These are phyloP conservation scores for Tanacetum coccineum DNA, from an alignment of 129 eudicot species.

Conservation along the genomic window DNA sequence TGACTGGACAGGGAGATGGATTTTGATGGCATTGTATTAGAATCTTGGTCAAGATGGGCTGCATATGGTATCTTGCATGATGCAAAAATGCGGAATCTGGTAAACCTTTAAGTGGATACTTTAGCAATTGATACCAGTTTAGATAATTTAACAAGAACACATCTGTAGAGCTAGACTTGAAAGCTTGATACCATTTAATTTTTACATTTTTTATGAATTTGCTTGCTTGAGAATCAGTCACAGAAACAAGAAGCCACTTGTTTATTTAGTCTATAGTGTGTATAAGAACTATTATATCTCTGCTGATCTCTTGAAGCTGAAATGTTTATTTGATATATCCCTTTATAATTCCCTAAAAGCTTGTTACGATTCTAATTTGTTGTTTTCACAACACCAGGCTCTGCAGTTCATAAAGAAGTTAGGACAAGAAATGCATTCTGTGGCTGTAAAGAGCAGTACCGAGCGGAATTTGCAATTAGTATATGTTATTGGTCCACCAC, in stretches of 20 bases:
- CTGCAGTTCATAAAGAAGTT: slow-evolving; percentile 61
- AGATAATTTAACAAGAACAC: slow-evolving; percentile 14
- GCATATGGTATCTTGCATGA: slow-evolving; percentile 83
- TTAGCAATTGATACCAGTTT: neutral
- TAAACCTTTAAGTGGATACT: slow-evolving; percentile 19
- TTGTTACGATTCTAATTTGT: slow-evolving; percentile 9
- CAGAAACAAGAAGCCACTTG: neutral
- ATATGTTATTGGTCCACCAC: slow-evolving; percentile 93
- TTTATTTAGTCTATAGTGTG: neutral
- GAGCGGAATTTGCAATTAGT: slow-evolving; percentile 53
- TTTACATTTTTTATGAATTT: neutral
- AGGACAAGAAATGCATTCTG: slow-evolving; percentile 75
- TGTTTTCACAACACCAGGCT: slow-evolving; percentile 50
- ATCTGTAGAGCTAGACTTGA: neutral
- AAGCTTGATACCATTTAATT: neutral
- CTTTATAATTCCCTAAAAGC: too few species aligned
- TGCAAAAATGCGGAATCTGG: slow-evolving; percentile 74
- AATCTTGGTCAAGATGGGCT: slow-evolving; percentile 99
- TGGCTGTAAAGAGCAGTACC: slow-evolving; percentile 35
- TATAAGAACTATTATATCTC: neutral
- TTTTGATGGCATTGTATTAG: slow-evolving; percentile 92
- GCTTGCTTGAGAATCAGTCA: slow-evolving; percentile 6
- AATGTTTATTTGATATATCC: slow-evolving; percentile 6
- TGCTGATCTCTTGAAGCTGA: neutral
- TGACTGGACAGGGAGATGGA: slow-evolving; percentile 65